Conservation (phyloP, 257 asterid species). For the Fraxinus americana region DNA sequence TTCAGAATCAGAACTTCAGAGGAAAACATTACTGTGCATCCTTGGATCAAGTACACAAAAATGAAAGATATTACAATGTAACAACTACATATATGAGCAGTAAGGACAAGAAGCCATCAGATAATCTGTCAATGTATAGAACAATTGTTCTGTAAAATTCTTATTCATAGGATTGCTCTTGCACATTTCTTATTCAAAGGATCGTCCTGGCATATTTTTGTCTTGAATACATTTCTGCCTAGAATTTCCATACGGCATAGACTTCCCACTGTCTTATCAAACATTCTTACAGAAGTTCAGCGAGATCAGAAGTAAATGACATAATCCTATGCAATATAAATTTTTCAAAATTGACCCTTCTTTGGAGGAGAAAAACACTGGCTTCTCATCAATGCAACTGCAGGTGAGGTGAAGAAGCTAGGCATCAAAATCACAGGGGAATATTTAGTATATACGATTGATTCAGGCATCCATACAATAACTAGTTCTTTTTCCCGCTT, state of each 20-base stretch:
- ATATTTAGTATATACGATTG: not conserved
- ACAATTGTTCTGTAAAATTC: not conserved
- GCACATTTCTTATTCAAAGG: not conserved
- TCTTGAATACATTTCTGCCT: not conserved
- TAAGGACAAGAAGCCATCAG: not conserved
- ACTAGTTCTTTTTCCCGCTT: not conserved
- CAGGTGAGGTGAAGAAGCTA: not conserved
- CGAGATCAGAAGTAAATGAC: not conserved
- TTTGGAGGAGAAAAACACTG: not conserved
- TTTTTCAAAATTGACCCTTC: not conserved
- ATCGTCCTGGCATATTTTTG: not conserved
- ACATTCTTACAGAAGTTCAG: not conserved
- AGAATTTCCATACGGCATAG: not conserved
- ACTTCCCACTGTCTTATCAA: not conserved
- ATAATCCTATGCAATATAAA: not conserved
- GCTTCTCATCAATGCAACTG: not conserved
- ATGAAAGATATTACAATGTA: not conserved
- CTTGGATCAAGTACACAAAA: conserved; percentile 18
- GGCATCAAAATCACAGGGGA: not conserved
- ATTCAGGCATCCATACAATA: not conserved
- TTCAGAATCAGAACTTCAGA: conserved; percentile 9
- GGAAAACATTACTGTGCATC: conserved; percentile 12
- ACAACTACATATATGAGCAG: not conserved
- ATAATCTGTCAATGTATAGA: conserved; percentile 4
- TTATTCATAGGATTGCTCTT: not conserved